Base-by-base conservation (phyloP, 2,329 filamentous ascomycete genomes). In the Leptographium wingfieldii region DNA sequence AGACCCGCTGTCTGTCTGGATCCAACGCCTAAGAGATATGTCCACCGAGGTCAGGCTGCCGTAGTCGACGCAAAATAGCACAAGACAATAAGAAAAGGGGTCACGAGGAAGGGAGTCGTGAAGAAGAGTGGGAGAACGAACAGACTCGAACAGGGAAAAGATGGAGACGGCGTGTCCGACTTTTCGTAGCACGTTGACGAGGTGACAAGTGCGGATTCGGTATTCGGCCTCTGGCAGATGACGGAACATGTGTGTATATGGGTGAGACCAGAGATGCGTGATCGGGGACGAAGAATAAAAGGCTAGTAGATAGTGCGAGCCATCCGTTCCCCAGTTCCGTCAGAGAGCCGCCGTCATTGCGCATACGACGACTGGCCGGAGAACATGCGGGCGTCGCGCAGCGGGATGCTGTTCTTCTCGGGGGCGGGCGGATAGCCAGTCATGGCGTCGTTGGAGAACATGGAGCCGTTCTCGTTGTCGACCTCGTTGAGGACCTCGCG, bases 361-460 rank as follows among this genome's bases (percentile, higher is more conserved):
- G 57, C n/a, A 25, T 60, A 63, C 27, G 59, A 14, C 46, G 58
- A 33, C 60, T 68, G 69, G 4, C 69, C 69, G 25, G 66, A 67
- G 64, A 76, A 78, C 64, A 71, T 72, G 48, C 75, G 69, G 49
- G 73, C 70, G 62, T 78, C 75, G 65, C 77, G 75, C 61, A 79
- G 67, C 1, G 76, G 76, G 49, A 78, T 77, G 67, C 72, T 75
- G 70, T 79, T 79, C 67, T 80, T 76, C n/a, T 59, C 58, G n/a
- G 60, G 52, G 5, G 57, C 48, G 16, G 46, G 53, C 22, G 54
- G 33, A 25, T n/a, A 22, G 55, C 43, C 33, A 22, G 27, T 10
- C n/a, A 53, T 31, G 29, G 57, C 54, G 49, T 60, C 60, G 53
- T 67, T 64, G 19, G 66, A 67, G 58, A 74, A 79, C 31, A 63